These are phyloP conservation scores for Saccharomyces hybrid DNA, from an alignment of 1,139 yeast species.

Conservation along the genomic window DNA sequence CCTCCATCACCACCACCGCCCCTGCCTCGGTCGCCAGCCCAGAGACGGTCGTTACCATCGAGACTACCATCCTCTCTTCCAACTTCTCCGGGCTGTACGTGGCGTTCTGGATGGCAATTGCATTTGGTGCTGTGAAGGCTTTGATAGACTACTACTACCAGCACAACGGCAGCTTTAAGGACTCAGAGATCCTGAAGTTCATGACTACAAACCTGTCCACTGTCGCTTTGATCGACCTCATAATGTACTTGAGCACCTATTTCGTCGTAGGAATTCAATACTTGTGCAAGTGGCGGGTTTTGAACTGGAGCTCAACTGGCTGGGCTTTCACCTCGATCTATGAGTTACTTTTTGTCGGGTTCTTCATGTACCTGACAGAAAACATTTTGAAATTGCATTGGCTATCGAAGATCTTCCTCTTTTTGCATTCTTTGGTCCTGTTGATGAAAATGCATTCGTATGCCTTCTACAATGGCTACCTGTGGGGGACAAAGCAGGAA, in stretches of 20 bases:
- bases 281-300: slow-evolving; percentile 36
- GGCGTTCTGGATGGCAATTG: slow-evolving; percentile 61
- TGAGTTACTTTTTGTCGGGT: slow-evolving; percentile 43
- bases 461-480: slow-evolving; percentile 80
- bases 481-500: slow-evolving; percentile 62
- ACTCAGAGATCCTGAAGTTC: slow-evolving; percentile 44
- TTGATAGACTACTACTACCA: slow-evolving; percentile 38
- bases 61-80: slow-evolving; percentile 8
- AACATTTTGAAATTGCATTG: slow-evolving; percentile 52
- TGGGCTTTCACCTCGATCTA: slow-evolving; percentile 52
- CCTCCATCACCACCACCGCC: too few relatives aligned
- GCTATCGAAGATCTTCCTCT: slow-evolving; percentile 79
- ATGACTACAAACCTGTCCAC: slow-evolving; percentile 49
- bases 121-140: slow-evolving; percentile 43
- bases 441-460: slow-evolving; percentile 92
- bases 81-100: slow-evolving; percentile 59
- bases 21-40: not conserved
- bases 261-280: slow-evolving; percentile 50
- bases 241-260: slow-evolving; percentile 61
- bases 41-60: slow-evolving; percentile 4
- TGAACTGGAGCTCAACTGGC: slow-evolving; percentile 57
- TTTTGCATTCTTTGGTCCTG: slow-evolving; percentile 76
- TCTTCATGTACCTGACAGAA: slow-evolving; percentile 47
- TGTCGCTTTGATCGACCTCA: slow-evolving; percentile 61
- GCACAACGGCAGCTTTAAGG: slow-evolving; percentile 33